Conservation (phyloP, 257 asterid genomes). For the Nicotiana sylvestris region DNA sequence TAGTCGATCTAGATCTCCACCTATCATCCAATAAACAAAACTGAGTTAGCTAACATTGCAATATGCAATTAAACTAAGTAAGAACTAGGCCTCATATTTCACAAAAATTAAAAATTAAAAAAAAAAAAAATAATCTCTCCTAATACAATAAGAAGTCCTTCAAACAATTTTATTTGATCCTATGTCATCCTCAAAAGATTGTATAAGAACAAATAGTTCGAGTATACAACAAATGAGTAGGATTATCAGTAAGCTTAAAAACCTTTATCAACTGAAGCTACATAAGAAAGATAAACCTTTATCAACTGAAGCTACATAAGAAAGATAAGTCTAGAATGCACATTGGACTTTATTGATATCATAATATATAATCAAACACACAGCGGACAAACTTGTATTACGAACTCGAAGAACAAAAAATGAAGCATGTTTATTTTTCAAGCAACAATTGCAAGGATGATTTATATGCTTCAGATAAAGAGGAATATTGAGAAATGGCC, state of each 20-base stretch:
- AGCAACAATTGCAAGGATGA: background rate
- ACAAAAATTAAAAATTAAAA: background rate
- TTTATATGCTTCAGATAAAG: conserved; percentile 4
- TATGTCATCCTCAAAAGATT: background rate
- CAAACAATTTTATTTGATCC: background rate
- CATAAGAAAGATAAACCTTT: background rate
- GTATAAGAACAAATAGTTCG: background rate
- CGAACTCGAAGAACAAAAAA: background rate
- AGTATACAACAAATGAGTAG: background rate
- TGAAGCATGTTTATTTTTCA: background rate
- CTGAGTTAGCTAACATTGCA: background rate
- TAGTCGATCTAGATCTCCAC: conserved; percentile 73
- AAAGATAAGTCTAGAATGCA: background rate
- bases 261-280: too few species aligned
- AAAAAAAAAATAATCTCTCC: background rate
- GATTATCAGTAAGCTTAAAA: background rate
- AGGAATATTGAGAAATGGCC: background rate
- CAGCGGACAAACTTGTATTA: background rate
- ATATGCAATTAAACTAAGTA: background rate
- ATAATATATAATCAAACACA: background rate
- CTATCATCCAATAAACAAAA: conserved; percentile 37
- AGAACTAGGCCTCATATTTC: background rate
- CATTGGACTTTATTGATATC: background rate
- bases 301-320: too few species aligned
- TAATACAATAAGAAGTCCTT: background rate